Conservation (phyloP, 2,329 filamentous ascomycete genomes). For the Thermothelomyces thermophilus region DNA sequence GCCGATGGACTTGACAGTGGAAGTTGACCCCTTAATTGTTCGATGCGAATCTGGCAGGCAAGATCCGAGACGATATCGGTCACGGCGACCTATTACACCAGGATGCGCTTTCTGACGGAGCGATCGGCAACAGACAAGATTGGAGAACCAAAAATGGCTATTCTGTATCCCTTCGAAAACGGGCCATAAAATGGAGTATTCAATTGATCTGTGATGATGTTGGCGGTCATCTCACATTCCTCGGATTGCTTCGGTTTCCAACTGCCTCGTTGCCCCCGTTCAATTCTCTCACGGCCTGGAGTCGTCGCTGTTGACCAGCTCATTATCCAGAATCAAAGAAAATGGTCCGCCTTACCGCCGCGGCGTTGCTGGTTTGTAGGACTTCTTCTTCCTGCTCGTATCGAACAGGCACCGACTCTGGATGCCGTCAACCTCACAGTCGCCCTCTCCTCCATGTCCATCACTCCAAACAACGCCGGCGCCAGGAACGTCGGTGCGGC, state of each 20-base stretch:
- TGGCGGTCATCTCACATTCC: too few species aligned
- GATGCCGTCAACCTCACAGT: slow-evolving; percentile 21
- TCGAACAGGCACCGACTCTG: background rate
- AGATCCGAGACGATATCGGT: slow-evolving; percentile 10
- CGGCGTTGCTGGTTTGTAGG: slow-evolving; percentile 27
- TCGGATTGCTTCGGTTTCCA: slow-evolving; percentile 2
- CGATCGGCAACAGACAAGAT: background rate
- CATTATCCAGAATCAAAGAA: slow-evolving; percentile 16
- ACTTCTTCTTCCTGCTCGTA: background rate
- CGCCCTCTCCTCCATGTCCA: slow-evolving; percentile 25
- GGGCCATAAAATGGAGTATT: background rate
- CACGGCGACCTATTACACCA: background rate
- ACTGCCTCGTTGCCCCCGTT: background rate
- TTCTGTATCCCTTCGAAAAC: background rate
- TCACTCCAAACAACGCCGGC: slow-evolving; percentile 30
- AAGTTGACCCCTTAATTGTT: too few species aligned
- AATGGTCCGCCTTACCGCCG: slow-evolving; percentile 29
- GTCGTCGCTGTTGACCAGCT: slow-evolving; percentile 17
- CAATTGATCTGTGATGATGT: too few species aligned
- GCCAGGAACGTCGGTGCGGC: slow-evolving; percentile 29
- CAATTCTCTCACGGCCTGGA: slow-evolving; percentile 16
- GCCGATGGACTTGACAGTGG: too few species aligned
- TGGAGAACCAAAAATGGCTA: too few species aligned
- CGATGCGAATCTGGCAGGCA: too few species aligned
- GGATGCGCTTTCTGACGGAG: background rate